phyloP scores from a whole-genome alignment of 148 eudicot species.

The Heliosperma pusillum region DNA sequence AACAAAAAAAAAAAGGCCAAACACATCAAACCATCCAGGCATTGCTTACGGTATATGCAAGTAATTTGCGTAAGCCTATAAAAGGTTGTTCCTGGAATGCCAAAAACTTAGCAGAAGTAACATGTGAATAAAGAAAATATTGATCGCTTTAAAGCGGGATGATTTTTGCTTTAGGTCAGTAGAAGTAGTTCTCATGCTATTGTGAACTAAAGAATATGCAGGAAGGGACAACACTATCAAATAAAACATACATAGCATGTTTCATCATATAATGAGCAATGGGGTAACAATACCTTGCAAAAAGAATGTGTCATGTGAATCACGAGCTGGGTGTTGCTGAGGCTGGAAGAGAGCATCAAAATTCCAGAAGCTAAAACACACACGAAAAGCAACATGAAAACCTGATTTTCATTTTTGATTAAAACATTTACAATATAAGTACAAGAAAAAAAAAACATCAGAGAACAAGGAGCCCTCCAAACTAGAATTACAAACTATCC shows the following conservation, averaged over 20 bases:
- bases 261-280: background rate
- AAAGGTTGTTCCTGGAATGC: background rate
- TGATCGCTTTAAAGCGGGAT: too few species aligned
- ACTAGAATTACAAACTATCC: background rate
- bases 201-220: background rate
- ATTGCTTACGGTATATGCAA: background rate
- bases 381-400: background rate
- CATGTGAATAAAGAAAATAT: background rate
- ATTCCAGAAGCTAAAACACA: conserved; percentile 71
- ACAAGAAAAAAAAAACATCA: background rate
- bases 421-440: too few species aligned
- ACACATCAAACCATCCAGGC: background rate
- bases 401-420: background rate
- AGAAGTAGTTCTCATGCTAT: too few species aligned
- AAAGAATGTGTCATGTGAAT: conserved; percentile 94
- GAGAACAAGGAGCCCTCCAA: too few species aligned
- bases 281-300: conserved; percentile 51
- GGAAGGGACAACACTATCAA: background rate
- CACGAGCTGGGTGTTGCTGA: conserved; percentile 98
- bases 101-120: background rate
- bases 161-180: too few species aligned
- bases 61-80: background rate
- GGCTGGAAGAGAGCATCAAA: conserved; percentile 96
- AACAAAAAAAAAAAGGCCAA: background rate
- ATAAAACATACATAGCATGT: background rate